Percentiles rank a stretch among this genome's conserved stretches.
Evolutionary conservation across 2,329 filamentous ascomycete species (phyloP).

Genomic region (Ophiocordyceps camponoti-leonardi): DNA sequence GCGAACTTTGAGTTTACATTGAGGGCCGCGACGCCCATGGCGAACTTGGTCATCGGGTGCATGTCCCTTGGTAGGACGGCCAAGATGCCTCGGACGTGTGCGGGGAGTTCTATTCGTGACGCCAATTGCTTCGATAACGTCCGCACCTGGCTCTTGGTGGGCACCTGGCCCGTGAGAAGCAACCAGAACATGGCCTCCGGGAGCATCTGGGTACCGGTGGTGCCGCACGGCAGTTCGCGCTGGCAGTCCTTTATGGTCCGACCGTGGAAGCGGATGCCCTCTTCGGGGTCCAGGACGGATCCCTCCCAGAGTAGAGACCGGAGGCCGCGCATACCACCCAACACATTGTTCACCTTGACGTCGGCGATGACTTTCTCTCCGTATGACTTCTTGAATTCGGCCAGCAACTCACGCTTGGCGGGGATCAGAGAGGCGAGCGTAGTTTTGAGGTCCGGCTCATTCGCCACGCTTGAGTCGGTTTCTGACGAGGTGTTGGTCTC

Average conservation of each 20-base stretch:
- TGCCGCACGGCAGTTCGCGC: constrained; percentile 80
- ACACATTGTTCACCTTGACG: constrained; percentile 82
- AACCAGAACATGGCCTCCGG: constrained; percentile 99
- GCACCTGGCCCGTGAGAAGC: constrained; percentile 81
- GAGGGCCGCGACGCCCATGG: constrained; percentile 85
- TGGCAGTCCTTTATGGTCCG: constrained; percentile 98
- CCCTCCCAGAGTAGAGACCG: constrained; percentile 99
- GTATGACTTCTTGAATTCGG: constrained; percentile 71
- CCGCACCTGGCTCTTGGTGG: constrained; percentile 66
- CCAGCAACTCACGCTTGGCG: constrained; percentile 80
- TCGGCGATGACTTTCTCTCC: constrained; percentile 72
- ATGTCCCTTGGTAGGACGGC: constrained; percentile 78
- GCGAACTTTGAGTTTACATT: constrained; percentile 92
- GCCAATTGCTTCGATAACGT: constrained; percentile 73
- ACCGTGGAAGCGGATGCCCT: constrained; percentile 96
- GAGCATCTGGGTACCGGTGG: constrained; percentile 85
- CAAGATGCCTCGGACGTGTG: constrained; percentile 73
- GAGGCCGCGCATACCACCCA: constrained; percentile 93
- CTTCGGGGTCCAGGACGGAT: constrained; percentile 86
- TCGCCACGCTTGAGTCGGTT: background rate
- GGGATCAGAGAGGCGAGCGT: constrained; percentile 74
- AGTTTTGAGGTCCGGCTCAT: constrained; percentile 78
- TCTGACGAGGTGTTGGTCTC: too few species aligned
- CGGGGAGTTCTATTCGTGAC: constrained; percentile 66
- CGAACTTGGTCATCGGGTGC: constrained; percentile 97